Conservation (phyloP, 768 basidiomycete genomes). For the Russula compacta region DNA sequence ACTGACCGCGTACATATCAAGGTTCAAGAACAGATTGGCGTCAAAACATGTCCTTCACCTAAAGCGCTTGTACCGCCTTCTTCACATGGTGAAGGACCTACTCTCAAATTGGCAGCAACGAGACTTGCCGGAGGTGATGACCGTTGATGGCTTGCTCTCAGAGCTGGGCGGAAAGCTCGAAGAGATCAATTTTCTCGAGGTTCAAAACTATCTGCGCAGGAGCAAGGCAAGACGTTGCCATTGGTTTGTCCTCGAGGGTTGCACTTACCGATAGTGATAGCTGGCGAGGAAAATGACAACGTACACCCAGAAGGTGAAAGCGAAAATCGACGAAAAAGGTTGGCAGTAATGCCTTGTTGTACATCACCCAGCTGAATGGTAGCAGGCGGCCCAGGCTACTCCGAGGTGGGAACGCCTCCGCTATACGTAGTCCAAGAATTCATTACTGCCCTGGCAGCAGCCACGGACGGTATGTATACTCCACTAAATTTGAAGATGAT, state of each 20-base stretch:
- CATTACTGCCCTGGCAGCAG: conserved; percentile 63
- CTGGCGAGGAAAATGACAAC: conserved; percentile 78
- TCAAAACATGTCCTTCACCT: conserved; percentile 68
- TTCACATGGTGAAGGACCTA: conserved; percentile 59
- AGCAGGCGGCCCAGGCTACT: neutral
- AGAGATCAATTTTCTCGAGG: conserved; percentile 76
- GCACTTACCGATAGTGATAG: conserved; percentile 25
- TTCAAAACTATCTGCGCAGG: conserved; percentile 68
- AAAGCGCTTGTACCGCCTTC: conserved; percentile 64
- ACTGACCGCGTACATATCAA: conserved; percentile 64
- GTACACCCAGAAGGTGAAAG: conserved; percentile 40
- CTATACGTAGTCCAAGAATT: conserved; percentile 77
- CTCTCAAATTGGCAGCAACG: conserved; percentile 44
- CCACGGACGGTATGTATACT: conserved; percentile 50
- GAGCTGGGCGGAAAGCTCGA: conserved; percentile 57
- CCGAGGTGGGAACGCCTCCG: conserved; percentile 41
- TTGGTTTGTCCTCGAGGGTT: neutral
- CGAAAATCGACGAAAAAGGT: conserved; percentile 25
- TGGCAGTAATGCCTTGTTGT: neutral
- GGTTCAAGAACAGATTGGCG: conserved; percentile 71
- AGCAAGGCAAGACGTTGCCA: conserved; percentile 58
- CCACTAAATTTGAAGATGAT: neutral
- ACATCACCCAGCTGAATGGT: neutral
- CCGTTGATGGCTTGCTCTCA: conserved; percentile 54
- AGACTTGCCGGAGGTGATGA: conserved; percentile 51